Percentiles rank a stretch among this genome's conserved stretches.
Conservation (phyloP, 306 rosid species). For the Castanea sativa region DNA sequence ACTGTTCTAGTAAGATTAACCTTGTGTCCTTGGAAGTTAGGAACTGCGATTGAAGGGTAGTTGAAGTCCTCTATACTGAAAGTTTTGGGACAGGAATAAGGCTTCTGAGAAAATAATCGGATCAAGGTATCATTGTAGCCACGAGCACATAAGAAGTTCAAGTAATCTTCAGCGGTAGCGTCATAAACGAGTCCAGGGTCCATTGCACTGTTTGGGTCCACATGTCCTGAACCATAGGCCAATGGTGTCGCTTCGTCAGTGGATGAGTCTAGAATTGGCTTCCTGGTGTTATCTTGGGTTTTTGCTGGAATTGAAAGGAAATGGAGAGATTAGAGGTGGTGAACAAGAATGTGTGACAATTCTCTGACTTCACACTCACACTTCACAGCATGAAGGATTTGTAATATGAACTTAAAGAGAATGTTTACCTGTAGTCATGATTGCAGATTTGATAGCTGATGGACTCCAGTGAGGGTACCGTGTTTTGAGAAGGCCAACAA, state of each 20-base stretch:
- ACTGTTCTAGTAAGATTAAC: constrained; percentile 37
- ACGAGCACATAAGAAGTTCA: constrained; percentile 55
- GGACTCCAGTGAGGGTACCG: constrained; percentile 65
- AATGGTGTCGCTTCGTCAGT: constrained; percentile 40
- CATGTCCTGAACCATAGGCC: constrained; percentile 54
- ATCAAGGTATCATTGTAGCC: constrained; percentile 36
- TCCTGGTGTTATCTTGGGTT: constrained; percentile 13
- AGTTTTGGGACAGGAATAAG: constrained; percentile 32
- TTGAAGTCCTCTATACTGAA: constrained; percentile 44
- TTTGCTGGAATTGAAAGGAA: constrained; percentile 31
- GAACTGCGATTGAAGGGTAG: constrained; percentile 58
- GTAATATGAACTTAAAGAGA: neutral
- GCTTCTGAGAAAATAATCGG: constrained; percentile 15
- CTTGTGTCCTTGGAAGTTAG: neutral
- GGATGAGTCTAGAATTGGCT: constrained; percentile 11
- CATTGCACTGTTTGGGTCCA: constrained; percentile 50
- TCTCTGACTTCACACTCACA: no score
- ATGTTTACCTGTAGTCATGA: constrained; percentile 60
- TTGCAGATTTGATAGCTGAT: constrained; percentile 64
- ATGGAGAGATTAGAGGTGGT: neutral
- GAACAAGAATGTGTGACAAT: neutral
- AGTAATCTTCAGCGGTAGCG: constrained; percentile 33
- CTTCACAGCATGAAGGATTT: neutral
- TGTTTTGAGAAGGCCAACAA: constrained; percentile 47
- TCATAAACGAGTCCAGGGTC: constrained; percentile 70